A percentile compares a stretch with the other conserved stretches of the same genome.
Evolutionary conservation across 2,329 filamentous ascomycete species (phyloP).

Genomic region (Lasiodiplodia hormozganensis): DNA sequence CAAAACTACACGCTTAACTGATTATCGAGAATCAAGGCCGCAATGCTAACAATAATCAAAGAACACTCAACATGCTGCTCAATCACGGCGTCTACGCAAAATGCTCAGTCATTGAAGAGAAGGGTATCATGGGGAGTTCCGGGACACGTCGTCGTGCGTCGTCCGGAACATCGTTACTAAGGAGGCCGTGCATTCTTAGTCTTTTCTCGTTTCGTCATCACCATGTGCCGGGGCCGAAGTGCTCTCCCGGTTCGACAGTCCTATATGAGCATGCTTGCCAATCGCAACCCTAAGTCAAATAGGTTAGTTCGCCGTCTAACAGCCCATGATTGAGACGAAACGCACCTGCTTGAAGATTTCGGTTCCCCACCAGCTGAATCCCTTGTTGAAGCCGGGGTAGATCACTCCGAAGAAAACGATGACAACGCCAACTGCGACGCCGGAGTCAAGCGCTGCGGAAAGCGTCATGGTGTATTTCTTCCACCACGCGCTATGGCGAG

Average conservation of each 20-base stretch:
- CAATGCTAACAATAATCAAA: conserved; percentile 5
- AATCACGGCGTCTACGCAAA: conserved; percentile 22
- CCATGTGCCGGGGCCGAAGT: conserved; percentile 45
- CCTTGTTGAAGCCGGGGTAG: conserved; percentile 76
- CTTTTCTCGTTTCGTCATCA: conserved; percentile 28
- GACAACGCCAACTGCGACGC: conserved; percentile 81
- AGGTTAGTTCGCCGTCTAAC: conserved; percentile 5
- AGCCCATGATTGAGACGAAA: conserved; percentile 30
- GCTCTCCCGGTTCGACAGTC: conserved; percentile 54
- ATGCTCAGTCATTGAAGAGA: conserved; percentile 17
- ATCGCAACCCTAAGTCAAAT: conserved; percentile 68
- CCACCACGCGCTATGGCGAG: conserved; percentile 79
- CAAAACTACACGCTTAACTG: conserved; percentile 7
- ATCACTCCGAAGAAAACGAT: conserved; percentile 86
- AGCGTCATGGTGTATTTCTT: conserved; percentile 91
- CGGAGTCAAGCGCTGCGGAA: conserved; percentile 81
- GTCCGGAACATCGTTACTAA: conserved; percentile 1
- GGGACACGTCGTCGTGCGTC: neutral
- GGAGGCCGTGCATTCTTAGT: conserved; percentile 6
- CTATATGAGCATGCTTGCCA: conserved; percentile 81
- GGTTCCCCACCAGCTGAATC: conserved; percentile 87
- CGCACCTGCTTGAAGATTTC: conserved; percentile 75
- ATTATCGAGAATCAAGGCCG: neutral
- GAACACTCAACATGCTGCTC: conserved; percentile 12
- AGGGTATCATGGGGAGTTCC: conserved; percentile 15